Base-by-base conservation (phyloP, 306 rosid genomes). In the Rubus parviflorus region DNA sequence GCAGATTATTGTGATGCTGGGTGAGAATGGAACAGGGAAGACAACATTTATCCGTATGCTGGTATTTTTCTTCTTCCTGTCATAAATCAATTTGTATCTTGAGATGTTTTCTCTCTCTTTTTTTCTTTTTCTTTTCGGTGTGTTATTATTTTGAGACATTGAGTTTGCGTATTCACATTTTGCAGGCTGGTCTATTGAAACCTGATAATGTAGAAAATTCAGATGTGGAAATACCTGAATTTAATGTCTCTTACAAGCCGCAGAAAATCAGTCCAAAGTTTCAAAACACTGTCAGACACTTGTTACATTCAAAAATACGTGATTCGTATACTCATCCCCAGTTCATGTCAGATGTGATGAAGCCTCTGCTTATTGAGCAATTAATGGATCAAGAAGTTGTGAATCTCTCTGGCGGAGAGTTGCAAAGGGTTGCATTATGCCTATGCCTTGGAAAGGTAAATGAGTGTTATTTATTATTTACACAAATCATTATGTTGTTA, bases 11-110 rank as follows among this genome's bases (percentile, higher is more conserved):
- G 99, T 96, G 76, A 96, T 96, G 99, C 89, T 96, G 51, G 99
- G 99, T 49, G 99, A 96, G 85, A 96, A 96, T 77, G 99, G 99
- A 81, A 96, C 97, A 0, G 99, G 99, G 78, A 96, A 96, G 90
- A 96, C 99, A 23, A 96, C 99, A 25, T 96, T 96, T 79, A 92
- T 96, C 78, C 98, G 94, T 1, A 91, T 96, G 99, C 99, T 96
- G 99, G 99, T 95, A 95, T 68, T 60, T 57, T 60, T 79, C 20
- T 79, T 68, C 75, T 68, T 53, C 83, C 13, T 57, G 35, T 53
- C 49, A 56, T 46, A 53, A 37, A 40, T 70, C 52, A 56, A 8
- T 15, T 64, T 38, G 23, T 64, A 37, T 64, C 23, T 13, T 35
- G 41, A 35, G 10, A 4, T 10, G 65, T 61, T 5, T 12, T n/a